Base-by-base conservation (phyloP, 163 green algal genomes). In the Scenedesmus sp. region DNA sequence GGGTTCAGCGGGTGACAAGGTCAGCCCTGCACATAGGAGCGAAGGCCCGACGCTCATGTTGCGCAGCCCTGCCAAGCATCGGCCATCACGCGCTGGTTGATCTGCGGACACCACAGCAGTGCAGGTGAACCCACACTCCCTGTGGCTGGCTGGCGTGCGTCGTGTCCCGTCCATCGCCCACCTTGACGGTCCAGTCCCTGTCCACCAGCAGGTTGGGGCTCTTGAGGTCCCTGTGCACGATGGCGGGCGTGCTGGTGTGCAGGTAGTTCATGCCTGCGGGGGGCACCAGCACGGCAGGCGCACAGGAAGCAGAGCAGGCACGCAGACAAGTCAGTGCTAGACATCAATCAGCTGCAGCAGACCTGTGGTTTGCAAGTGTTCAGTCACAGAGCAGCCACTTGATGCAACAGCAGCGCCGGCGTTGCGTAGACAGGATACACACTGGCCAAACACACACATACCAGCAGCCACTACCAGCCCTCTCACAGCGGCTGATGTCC, bases 221-320 rank as follows among this genome's bases (percentile, higher is more conserved):
- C 93, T 99, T 99, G n/a, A 97, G 91, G 94, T 99, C 97, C 2
- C 97, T 92, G 93, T 99, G 98, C 66, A 99, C 95, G 73, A 99
- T 97, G 81, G 95, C 94, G 4, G 94, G 94, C 15, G 67, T 90
- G 73, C 94, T 94, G 59, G 88, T 93, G 92, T 96, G 94, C 59
- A 96, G 93, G 92, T 96, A 96, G 74, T 95, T 91, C 94, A 96
- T 95, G 86, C 94, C 94, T 96, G 91, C 34, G 34, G 34, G 34
- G 34, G 34, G 34, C 34, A 46, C 34, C 34, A 46, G 34, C 34
- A n/a, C 23, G 0, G 81, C 59, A 64, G 59, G 34, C 7, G 62
- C 56, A 79, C 66, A 73, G 46, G 26, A 23, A 67, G 26, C 83
- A 6, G 20, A 18, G 20, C 8, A 89, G n/a, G 84, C 16, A 76